phyloP scores from a whole-genome alignment of 2,329 filamentous ascomycete genomes.

The Talaromyces sp. region DNA sequence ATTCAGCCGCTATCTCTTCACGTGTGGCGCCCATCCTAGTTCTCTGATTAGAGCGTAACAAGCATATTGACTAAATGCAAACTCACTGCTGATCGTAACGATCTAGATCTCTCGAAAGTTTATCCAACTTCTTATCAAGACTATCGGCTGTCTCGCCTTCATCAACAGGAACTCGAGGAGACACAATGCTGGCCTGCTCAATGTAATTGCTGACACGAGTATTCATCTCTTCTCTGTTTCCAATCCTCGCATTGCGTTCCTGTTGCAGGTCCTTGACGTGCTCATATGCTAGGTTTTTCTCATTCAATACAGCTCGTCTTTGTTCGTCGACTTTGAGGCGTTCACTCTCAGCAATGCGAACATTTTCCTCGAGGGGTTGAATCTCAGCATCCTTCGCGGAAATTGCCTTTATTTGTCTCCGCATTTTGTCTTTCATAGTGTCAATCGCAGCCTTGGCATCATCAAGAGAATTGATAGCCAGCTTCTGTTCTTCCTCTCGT shows the following conservation, averaged over 20 bases:
- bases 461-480: conserved; percentile 44
- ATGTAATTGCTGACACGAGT: conserved; percentile 53
- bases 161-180: conserved; percentile 59
- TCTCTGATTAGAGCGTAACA: conserved; percentile 25
- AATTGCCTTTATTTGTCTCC: conserved; percentile 29
- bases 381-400: conserved; percentile 35
- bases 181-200: conserved; percentile 53
- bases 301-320: conserved; percentile 52
- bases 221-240: conserved; percentile 48
- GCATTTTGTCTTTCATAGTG: conserved; percentile 37
- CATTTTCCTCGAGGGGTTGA: conserved; percentile 36
- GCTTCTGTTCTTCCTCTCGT: conserved; percentile 47
- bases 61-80: not conserved
- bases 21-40: conserved; percentile 59
- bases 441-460: conserved; percentile 49
- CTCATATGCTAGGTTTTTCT: conserved; percentile 61
- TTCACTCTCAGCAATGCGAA: conserved; percentile 57
- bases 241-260: conserved; percentile 46
- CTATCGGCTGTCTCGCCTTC: conserved; percentile 60
- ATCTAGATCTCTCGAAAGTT: conserved; percentile 57
- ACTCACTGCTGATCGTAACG: conserved; percentile 51
- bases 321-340: conserved; percentile 48
- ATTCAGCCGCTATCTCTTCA: conserved; percentile 57
- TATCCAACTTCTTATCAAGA: conserved; percentile 46
- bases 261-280: conserved; percentile 48